Percentiles rank a stretch among this genome's conserved stretches.
Conservation (phyloP, 345 rosid species). For the Salix dunnii region DNA sequence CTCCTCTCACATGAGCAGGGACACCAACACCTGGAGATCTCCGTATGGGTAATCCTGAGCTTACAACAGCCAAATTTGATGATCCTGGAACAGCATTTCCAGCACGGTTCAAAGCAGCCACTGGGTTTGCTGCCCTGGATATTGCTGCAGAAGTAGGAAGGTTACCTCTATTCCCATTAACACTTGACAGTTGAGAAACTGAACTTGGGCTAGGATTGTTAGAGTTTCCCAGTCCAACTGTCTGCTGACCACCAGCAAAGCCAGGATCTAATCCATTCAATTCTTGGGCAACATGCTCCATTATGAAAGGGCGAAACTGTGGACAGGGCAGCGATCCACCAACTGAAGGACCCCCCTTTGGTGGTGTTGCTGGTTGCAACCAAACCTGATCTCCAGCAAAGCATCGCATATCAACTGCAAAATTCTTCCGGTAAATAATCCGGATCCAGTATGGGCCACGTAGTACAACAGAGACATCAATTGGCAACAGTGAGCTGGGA, state of each 20-base stretch:
- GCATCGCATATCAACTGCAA: slow-evolving; percentile 99
- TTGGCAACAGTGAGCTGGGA: slow-evolving; percentile 93
- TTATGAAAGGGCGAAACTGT: slow-evolving; percentile 96
- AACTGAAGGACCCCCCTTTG: slow-evolving; percentile 79
- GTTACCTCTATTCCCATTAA: slow-evolving; percentile 69
- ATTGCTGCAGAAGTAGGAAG: slow-evolving; percentile 55
- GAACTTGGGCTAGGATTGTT: slow-evolving; percentile 40
- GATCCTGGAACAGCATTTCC: slow-evolving; percentile 64
- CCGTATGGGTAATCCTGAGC: slow-evolving; percentile 71
- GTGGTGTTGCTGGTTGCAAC: slow-evolving; percentile 99
- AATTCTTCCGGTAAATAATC: slow-evolving; percentile 87
- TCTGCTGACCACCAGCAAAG: slow-evolving; percentile 61
- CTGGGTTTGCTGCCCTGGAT: slow-evolving; percentile 58
- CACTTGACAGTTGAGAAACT: slow-evolving; percentile 45
- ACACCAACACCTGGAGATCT: slow-evolving; percentile 74
- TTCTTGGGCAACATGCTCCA: slow-evolving; percentile 99
- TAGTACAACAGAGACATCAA: slow-evolving; percentile 96
- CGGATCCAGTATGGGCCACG: slow-evolving; percentile 99
- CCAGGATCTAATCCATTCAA: slow-evolving; percentile 83
- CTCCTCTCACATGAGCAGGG: slow-evolving; percentile 94
- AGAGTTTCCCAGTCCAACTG: slow-evolving; percentile 51
- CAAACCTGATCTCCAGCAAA: slow-evolving; percentile 99
- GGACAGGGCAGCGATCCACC: slow-evolving; percentile 99
- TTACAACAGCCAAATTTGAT: slow-evolving; percentile 49
- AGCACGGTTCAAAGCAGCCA: slow-evolving; percentile 64